These are phyloP conservation scores for Fraxinus xanthoxyloides DNA, from an alignment of 305 asterid genomes.

Conservation along the genomic window DNA sequence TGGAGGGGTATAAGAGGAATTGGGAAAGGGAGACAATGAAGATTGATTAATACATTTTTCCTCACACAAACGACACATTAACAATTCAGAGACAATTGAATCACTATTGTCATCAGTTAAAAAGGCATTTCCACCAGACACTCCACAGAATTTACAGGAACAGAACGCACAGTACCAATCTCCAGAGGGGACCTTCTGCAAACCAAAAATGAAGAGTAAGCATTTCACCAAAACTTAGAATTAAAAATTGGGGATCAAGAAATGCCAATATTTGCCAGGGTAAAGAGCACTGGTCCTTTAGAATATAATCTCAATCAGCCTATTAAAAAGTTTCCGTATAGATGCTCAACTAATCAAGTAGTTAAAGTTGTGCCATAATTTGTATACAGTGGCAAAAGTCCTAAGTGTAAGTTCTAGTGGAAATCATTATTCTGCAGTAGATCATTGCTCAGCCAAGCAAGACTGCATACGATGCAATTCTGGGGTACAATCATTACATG, in stretches of 20 bases:
- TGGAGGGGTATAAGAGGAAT: slow-evolving; percentile 6
- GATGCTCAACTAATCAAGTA: background rate
- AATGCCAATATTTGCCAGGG: slow-evolving; percentile 15
- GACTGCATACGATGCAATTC: background rate
- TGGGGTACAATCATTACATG: background rate
- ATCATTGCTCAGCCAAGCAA: background rate
- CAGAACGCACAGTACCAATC: slow-evolving; percentile 87
- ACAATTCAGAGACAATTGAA: slow-evolving; percentile 38
- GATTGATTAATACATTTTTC: slow-evolving; percentile 62
- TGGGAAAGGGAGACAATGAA: slow-evolving; percentile 9
- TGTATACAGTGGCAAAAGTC: background rate
- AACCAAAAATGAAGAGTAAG: slow-evolving; percentile 16
- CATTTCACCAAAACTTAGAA: slow-evolving; percentile 13
- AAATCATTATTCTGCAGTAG: background rate
- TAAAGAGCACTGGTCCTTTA: background rate
- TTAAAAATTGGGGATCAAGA: background rate
- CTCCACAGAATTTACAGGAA: slow-evolving; percentile 91
- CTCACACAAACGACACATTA: slow-evolving; percentile 70
- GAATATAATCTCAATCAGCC: background rate
- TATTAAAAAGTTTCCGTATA: background rate
- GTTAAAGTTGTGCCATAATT: background rate
- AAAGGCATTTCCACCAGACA: slow-evolving; percentile 42
- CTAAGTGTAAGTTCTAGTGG: background rate
- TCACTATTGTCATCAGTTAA: slow-evolving; percentile 33
- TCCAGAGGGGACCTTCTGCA: slow-evolving; percentile 75